Evolutionary conservation across 768 basidiomycete genomes (phyloP).

Genomic region (Gymnopilus dilepis): DNA sequence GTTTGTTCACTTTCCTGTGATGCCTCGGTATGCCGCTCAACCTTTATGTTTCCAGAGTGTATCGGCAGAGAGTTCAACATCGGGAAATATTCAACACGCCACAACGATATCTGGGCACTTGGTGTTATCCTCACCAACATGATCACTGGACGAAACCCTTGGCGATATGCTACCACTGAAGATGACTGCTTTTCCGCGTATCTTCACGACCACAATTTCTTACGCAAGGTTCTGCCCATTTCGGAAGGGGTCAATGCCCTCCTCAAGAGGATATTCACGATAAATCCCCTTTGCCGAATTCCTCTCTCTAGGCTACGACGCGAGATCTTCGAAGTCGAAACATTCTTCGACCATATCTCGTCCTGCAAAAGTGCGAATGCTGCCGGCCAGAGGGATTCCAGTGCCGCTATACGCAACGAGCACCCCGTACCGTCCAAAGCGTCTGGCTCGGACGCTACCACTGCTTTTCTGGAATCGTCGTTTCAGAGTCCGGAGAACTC

Average conservation of each 20-base stretch:
- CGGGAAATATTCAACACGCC: conserved; percentile 58
- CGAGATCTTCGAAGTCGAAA: conserved; percentile 58
- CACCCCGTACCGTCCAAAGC: background rate
- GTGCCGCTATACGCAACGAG: background rate
- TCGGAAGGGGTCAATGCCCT: conserved; percentile 67
- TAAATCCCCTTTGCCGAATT: conserved; percentile 66
- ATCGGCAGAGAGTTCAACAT: conserved; percentile 49
- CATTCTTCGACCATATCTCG: conserved; percentile 63
- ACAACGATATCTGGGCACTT: conserved; percentile 76
- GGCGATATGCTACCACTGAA: conserved; percentile 68
- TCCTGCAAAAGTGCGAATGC: background rate
- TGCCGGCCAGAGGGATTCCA: background rate
- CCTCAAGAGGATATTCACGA: conserved; percentile 73
- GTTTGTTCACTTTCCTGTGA: conserved; percentile 38
- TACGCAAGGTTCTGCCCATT: conserved; percentile 74
- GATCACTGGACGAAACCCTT: conserved; percentile 78
- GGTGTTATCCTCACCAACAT: conserved; percentile 86
- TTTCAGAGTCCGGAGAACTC: conserved; percentile 9
- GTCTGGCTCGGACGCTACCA: background rate
- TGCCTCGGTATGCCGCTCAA: background rate
- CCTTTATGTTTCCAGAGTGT: conserved; percentile 51
- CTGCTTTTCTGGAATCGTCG: conserved; percentile 3
- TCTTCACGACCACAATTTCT: conserved; percentile 64
- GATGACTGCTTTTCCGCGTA: conserved; percentile 75
- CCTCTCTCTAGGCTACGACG: conserved; percentile 64